phyloP scores from a whole-genome alignment of 176 grass and related monocot species.

The Aegilops bicornis region DNA sequence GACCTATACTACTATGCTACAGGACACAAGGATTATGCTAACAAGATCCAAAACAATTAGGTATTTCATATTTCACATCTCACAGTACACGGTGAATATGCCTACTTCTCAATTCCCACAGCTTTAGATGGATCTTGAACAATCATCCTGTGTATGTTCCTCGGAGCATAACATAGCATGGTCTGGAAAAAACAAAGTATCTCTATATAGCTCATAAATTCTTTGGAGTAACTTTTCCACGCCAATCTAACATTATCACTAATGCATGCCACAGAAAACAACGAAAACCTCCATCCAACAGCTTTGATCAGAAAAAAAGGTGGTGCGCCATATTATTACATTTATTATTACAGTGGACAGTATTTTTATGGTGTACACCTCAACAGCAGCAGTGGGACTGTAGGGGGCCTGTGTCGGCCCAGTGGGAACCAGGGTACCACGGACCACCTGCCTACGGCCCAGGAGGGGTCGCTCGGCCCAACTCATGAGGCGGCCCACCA shows the following conservation, averaged over 20 bases:
- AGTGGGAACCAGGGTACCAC: too few relatives aligned
- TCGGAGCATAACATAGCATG: background rate
- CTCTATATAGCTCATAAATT: slow-evolving; percentile 12
- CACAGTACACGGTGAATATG: background rate
- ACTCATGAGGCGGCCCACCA: too few relatives aligned
- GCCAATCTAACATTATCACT: slow-evolving; percentile 6
- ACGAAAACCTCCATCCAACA: background rate
- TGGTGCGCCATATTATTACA: background rate
- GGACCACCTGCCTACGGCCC: too few relatives aligned
- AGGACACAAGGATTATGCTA: background rate
- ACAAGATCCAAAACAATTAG: background rate
- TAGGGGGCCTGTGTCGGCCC: background rate
- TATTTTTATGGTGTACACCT: background rate
- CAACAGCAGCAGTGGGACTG: background rate
- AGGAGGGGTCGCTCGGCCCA: too few relatives aligned
- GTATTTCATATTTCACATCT: background rate
- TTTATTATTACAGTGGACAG: background rate
- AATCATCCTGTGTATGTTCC: background rate
- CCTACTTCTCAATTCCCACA: background rate
- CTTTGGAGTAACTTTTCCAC: background rate
- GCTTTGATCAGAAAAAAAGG: background rate
- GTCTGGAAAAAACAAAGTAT: background rate
- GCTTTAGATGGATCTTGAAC: background rate
- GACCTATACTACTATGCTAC: background rate
- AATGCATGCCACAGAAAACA: background rate